Conservation (phyloP, 139 green algal species). For the Haematococcus lacustris region DNA sequence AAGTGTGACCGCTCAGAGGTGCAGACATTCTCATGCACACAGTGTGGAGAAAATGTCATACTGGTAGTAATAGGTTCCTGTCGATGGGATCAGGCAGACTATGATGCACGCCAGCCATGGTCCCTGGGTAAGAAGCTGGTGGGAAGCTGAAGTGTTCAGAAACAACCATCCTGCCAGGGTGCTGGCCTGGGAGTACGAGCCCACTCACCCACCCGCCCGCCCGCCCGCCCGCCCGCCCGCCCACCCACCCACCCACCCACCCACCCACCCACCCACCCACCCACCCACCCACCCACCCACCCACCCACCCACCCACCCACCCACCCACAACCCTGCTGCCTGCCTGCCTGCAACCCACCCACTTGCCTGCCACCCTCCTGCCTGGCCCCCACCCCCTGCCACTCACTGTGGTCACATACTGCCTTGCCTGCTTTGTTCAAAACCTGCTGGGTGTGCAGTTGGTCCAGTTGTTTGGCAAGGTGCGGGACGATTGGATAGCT, state of each 20-base stretch:
- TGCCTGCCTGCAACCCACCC: not conserved
- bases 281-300: no score
- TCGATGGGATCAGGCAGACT: not conserved
- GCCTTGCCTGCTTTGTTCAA: not conserved
- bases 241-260: no score
- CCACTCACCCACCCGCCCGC: not conserved
- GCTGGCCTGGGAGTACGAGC: no score
- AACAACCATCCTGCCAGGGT: not conserved
- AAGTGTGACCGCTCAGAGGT: constrained; percentile 56
- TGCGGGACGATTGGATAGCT: constrained; percentile 91
- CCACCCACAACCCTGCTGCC: no score
- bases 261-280: no score
- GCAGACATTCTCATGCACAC: not conserved
- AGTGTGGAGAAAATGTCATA: not conserved
- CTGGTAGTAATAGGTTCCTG: not conserved
- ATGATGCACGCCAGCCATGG: no score
- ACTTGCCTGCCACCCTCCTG: not conserved
- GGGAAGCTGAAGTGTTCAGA: no score
- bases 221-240: not conserved
- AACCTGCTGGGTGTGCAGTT: constrained; percentile 41
- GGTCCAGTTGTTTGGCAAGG: constrained; percentile 83
- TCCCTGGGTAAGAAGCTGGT: no score
- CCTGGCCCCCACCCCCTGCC: not conserved
- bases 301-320: no score
- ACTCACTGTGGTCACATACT: not conserved